Base-by-base conservation (phyloP, 768 basidiomycete species). In the Antrodiella citrinella region DNA sequence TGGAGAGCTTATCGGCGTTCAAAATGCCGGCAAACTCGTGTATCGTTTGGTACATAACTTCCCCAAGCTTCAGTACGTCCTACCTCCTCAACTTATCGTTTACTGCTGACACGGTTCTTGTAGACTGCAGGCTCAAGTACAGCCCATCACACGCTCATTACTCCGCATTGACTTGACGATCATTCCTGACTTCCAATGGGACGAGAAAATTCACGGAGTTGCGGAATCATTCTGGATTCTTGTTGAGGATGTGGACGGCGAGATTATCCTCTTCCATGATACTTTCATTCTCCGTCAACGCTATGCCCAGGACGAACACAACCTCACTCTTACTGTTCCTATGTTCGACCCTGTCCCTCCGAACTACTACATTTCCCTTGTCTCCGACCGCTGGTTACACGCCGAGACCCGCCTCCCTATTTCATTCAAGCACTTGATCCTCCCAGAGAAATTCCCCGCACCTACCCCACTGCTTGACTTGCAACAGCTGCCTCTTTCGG, bases 321-420 rank as follows among this genome's bases (percentile, higher is more conserved):
- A 82, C 56, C 81, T 99, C 45, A 93, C 93, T 0, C 77, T 99
- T 54, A 96, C 91, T 0, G 91, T 97, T 1, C 92, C 93, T 0
- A 95, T 99, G 81, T 91, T 86, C 59, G 95, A 98, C 60, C 95
- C 96, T 0, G 86, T 96, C 12, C 95, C 96, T 18, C 96, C 96
- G 1, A 98, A 98, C 65, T 98, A 98, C 72, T 98, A 91, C 66
- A 92, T 99, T 62, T 91, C 90, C 4, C 72, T 98, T 50, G 79
- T 95, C 53, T 95, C 94, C 2, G 95, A 99, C 62, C 80, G 91
- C 26, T 99, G 96, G 95, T 60, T 97, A 30, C 94, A 98, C 57
- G 80, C 93, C 1, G 93, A 97, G 68, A 98, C 94, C 0, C 82
- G 91, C 10, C 72, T 98, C 0, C 94, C 96, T 0, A 88, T 98